A percentile compares a stretch with the other conserved stretches of the same genome.
Conservation (phyloP, 352 stramenopile species). For the Sclerospora graminicola region DNA sequence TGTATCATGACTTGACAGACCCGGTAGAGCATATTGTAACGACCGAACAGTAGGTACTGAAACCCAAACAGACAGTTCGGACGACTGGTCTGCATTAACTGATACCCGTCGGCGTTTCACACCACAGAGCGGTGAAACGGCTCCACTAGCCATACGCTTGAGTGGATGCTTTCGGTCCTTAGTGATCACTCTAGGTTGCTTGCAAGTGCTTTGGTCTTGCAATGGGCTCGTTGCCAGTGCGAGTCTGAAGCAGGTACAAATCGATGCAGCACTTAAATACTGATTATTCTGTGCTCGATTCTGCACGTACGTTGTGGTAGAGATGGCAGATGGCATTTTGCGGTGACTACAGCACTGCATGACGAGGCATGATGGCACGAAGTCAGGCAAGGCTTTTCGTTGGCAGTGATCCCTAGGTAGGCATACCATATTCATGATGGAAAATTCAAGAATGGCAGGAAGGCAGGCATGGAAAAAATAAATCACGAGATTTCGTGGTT, state of each 20-base stretch:
- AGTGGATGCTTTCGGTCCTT: slow-evolving; percentile 2
- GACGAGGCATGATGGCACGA: background rate
- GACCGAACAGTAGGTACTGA: slow-evolving; percentile 17
- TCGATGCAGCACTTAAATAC: slow-evolving; percentile 1
- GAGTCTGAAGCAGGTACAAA: slow-evolving; percentile 3
- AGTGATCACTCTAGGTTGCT: background rate
- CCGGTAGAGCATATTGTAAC: slow-evolving; percentile 27
- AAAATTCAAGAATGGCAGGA: too few relatives aligned
- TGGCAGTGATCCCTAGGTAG: background rate
- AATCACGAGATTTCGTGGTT: too few relatives aligned
- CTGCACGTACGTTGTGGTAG: slow-evolving; percentile 12
- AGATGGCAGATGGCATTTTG: slow-evolving; percentile 6
- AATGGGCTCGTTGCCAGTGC: slow-evolving; percentile 8
- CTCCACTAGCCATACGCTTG: slow-evolving; percentile 12
- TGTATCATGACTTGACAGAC: slow-evolving; percentile 30
- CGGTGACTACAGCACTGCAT: slow-evolving; percentile 20
- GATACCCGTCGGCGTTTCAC: slow-evolving; percentile 19
- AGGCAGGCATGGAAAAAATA: background rate
- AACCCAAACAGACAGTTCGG: background rate
- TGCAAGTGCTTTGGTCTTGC: slow-evolving; percentile 5
- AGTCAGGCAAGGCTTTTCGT: slow-evolving; percentile 1
- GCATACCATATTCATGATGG: too few relatives aligned
- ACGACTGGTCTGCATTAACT: slow-evolving; percentile 2
- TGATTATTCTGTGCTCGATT: background rate
- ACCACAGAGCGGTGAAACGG: background rate